Evolutionary conservation across 2,329 filamentous ascomycete genomes (phyloP).

Genomic region (Monilinia vaccinii-corymbosi): DNA sequence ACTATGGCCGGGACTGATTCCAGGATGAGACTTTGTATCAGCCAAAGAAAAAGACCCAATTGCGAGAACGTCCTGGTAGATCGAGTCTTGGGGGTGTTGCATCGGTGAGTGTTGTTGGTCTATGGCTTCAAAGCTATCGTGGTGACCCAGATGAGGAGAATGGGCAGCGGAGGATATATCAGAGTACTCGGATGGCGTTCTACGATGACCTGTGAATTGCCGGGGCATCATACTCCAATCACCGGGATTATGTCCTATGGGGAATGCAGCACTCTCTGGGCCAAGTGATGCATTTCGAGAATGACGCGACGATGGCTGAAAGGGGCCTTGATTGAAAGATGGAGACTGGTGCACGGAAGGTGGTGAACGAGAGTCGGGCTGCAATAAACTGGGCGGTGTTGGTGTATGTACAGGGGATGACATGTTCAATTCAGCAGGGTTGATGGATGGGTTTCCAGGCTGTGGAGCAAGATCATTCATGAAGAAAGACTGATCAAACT

Average conservation of each 20-base stretch:
- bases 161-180: constrained; percentile 80
- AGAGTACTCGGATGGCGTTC: constrained; percentile 83
- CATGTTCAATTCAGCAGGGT: constrained; percentile 41
- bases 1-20: constrained; percentile 70
- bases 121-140: constrained; percentile 69
- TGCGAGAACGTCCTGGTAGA: constrained; percentile 70
- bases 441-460: constrained; percentile 35
- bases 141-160: constrained; percentile 70
- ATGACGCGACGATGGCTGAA: constrained; percentile 27
- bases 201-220: constrained; percentile 70
- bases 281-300: constrained; percentile 29
- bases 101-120: constrained; percentile 71
- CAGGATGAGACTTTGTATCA: constrained; percentile 53
- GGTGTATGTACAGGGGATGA: constrained; percentile 31
- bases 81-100: constrained; percentile 62
- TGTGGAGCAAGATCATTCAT: constrained; percentile 39
- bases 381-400: constrained; percentile 26
- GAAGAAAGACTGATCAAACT: constrained; percentile 55
- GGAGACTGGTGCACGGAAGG: constrained; percentile 28
- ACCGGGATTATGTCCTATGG: constrained; percentile 38
- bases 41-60: constrained; percentile 76
- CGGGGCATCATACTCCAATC: constrained; percentile 51
- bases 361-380: constrained; percentile 28
- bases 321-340: constrained; percentile 26
- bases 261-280: constrained; percentile 37